Percentiles rank a stretch among this genome's conserved stretches.
Conservation (phyloP, 2,329 filamentous ascomycete species). For the Cryphonectria nitschkei region DNA sequence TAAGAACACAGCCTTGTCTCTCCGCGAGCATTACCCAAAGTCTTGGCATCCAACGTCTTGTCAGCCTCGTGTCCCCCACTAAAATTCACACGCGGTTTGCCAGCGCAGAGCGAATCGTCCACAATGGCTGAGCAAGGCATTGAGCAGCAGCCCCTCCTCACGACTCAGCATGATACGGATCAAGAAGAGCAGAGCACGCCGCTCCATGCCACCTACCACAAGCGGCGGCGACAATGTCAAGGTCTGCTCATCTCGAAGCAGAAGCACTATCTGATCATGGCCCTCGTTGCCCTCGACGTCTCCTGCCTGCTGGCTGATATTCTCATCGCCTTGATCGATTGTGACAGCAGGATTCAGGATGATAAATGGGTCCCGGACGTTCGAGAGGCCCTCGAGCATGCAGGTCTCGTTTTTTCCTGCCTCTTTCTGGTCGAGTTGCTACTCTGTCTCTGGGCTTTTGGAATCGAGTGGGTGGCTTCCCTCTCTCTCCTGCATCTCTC, state of each 20-base stretch:
- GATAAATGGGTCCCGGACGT: conserved; percentile 47
- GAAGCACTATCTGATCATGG: conserved; percentile 52
- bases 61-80: conserved; percentile 1
- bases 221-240: conserved; percentile 14
- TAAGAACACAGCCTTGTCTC: conserved; percentile 6
- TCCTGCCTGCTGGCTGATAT: conserved; percentile 50
- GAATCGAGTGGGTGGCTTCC: conserved; percentile 51
- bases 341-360: conserved; percentile 46
- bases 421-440: conserved; percentile 68
- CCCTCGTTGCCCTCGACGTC: conserved; percentile 50
- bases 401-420: conserved; percentile 63
- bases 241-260: conserved; percentile 32
- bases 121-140: conserved; percentile 21
- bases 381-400: conserved; percentile 48
- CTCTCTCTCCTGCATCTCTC: conserved; percentile 12
- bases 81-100: no score
- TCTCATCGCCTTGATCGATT: conserved; percentile 52
- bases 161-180: neutral
- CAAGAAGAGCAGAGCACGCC: conserved; percentile 11
- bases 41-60: conserved; percentile 12
- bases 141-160: conserved; percentile 27
- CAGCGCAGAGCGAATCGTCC: neutral
- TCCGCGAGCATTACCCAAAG: neutral
- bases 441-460: conserved; percentile 64
- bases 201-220: conserved; percentile 17